Evolutionary conservation across 2,329 filamentous ascomycete species (phyloP).

Genomic region (Keithomyces neogunnii): DNA sequence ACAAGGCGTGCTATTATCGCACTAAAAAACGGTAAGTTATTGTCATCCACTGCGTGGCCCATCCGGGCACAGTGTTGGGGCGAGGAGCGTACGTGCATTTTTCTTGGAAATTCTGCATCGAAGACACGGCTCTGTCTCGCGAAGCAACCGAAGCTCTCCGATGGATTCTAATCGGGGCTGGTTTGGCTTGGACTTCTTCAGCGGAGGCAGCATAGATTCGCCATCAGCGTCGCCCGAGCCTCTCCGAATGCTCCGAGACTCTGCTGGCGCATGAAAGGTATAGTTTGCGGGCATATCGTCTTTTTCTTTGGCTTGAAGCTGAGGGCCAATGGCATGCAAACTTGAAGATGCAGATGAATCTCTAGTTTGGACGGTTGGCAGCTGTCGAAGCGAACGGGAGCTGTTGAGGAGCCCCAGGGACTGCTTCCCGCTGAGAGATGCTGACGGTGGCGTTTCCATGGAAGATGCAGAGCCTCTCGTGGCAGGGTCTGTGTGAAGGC

Average conservation of each 20-base stretch:
- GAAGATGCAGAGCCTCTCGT: slow-evolving; percentile 40
- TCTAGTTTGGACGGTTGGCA: slow-evolving; percentile 4
- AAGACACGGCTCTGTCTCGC: slow-evolving; percentile 39
- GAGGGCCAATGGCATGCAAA: slow-evolving; percentile 10
- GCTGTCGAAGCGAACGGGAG: not conserved
- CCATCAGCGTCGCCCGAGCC: slow-evolving; percentile 37
- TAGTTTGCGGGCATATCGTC: slow-evolving; percentile 5
- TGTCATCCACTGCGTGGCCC: not conserved
- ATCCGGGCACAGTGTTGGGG: not conserved
- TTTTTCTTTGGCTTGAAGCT: slow-evolving; percentile 7
- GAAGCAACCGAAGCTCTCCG: slow-evolving; percentile 43
- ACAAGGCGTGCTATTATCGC: slow-evolving; percentile 42
- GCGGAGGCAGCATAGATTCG: slow-evolving; percentile 44
- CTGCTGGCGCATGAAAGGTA: not conserved
- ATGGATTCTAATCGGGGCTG: slow-evolving; percentile 49
- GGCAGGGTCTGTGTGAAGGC: slow-evolving; percentile 30
- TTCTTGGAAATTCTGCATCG: slow-evolving; percentile 39
- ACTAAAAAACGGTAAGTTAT: slow-evolving; percentile 25
- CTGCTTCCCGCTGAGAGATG: slow-evolving; percentile 1
- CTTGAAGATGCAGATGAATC: slow-evolving; percentile 2
- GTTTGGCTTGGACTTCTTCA: slow-evolving; percentile 44
- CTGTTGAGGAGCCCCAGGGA: slow-evolving; percentile 1
- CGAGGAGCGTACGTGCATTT: slow-evolving; percentile 26
- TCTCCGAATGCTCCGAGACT: slow-evolving; percentile 15
- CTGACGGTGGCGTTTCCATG: slow-evolving; percentile 15